Conservation (phyloP, 805 yeast species). For the Barnettozyma wickerhamii region DNA sequence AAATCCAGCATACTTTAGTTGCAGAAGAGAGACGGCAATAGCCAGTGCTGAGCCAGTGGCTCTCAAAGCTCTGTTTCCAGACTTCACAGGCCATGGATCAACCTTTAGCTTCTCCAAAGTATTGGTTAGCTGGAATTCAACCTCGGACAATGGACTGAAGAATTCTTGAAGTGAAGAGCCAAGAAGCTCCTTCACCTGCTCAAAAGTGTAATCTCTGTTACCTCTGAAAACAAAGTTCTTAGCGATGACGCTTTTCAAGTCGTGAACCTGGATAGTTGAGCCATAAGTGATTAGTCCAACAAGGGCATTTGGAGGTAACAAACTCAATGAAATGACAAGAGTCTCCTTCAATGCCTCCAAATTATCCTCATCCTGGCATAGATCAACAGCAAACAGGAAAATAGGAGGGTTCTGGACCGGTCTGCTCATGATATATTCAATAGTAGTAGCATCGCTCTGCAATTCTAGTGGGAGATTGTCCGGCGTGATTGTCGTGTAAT, state of each 20-base stretch:
- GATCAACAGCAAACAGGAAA: conserved; percentile 79
- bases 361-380: conserved; percentile 87
- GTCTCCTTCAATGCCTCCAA: conserved; percentile 79
- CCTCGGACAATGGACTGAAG: conserved; percentile 67
- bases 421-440: conserved; percentile 79
- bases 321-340: conserved; percentile 64
- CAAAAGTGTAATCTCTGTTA: conserved; percentile 67
- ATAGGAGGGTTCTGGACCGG: conserved; percentile 84
- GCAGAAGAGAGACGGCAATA: conserved; percentile 77
- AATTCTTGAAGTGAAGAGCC: conserved; percentile 47
- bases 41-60: conserved; percentile 91
- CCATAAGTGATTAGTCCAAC: conserved; percentile 88
- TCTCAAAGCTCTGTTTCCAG: conserved; percentile 81
- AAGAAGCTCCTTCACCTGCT: conserved; percentile 57
- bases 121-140: conserved; percentile 79
- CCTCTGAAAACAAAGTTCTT: conserved; percentile 86
- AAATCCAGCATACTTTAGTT: conserved; percentile 75
- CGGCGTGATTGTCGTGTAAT: conserved; percentile 70
- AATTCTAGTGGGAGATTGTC: conserved; percentile 82
- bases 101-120: conserved; percentile 71
- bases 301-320: conserved; percentile 86
- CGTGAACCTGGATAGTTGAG: conserved; percentile 87
- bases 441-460: conserved; percentile 61
- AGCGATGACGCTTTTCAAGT: conserved; percentile 62
- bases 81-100: conserved; percentile 88